phyloP scores from a whole-genome alignment of 495 filamentous ascomycete genomes.

The Annulohypoxylon stygium region DNA sequence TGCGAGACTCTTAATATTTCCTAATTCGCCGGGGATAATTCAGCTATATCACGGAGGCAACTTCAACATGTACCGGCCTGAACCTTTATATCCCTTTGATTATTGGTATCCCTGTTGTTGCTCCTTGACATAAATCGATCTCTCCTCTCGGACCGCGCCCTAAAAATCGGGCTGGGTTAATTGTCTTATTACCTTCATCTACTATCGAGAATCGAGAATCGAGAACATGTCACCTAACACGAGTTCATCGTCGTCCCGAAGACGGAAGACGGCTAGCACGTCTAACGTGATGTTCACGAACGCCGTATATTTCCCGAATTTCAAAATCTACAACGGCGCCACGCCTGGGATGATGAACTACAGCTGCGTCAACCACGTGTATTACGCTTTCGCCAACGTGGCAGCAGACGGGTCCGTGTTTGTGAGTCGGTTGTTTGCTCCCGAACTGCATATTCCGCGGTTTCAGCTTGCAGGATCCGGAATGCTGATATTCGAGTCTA shows the following conservation, averaged over 20 bases:
- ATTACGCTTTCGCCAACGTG: constrained; percentile 92
- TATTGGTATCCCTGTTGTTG: constrained; percentile 28
- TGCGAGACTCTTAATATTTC: constrained; percentile 27
- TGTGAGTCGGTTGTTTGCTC: constrained; percentile 64
- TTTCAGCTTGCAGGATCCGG: constrained; percentile 28
- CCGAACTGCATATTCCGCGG: constrained; percentile 10
- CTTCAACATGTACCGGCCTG: constrained; percentile 43
- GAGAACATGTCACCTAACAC: constrained; percentile 20
- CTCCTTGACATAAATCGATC: constrained; percentile 31
- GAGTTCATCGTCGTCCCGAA: constrained; percentile 55
- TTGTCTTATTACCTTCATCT: constrained; percentile 13
- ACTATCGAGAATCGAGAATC: constrained; percentile 15
- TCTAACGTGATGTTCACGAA: constrained; percentile 72
- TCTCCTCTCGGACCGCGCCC: constrained; percentile 9
- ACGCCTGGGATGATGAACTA: constrained; percentile 82
- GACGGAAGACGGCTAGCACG: constrained; percentile 55
- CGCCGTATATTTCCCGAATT: constrained; percentile 93
- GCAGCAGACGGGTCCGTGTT: constrained; percentile 84
- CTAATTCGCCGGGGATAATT: constrained; percentile 26
- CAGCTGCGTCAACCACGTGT: constrained; percentile 76
- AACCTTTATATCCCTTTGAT: constrained; percentile 22
- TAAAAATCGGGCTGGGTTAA: neutral
- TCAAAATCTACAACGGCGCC: constrained; percentile 80
- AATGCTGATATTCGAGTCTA: constrained; percentile 56
- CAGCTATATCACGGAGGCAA: constrained; percentile 32